These are phyloP conservation scores for Arachis stenosperma DNA, from an alignment of 306 rosid genomes.

Conservation along the genomic window DNA sequence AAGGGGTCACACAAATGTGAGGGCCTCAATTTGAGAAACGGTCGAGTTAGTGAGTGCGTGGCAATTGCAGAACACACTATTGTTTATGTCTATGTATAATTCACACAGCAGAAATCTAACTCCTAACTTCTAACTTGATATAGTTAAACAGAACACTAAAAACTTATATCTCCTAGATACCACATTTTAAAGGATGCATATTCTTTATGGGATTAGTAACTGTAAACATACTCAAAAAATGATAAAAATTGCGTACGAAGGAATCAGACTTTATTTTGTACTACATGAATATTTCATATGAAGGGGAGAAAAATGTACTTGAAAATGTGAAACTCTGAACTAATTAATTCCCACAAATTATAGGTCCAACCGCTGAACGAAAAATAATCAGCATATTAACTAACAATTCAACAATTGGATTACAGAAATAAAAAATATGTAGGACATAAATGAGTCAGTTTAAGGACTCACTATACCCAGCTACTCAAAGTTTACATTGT, in stretches of 20 bases:
- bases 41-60: slow-evolving; percentile 16
- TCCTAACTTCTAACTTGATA: not conserved
- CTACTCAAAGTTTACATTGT: slow-evolving; percentile 3
- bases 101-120: slow-evolving; percentile 4
- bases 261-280: not conserved
- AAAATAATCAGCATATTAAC: not conserved
- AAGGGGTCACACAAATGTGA: slow-evolving; percentile 5
- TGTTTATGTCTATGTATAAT: not conserved
- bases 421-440: not conserved
- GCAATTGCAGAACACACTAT: not conserved
- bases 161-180: too few relatives aligned
- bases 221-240: not conserved
- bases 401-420: not conserved
- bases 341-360: not conserved
- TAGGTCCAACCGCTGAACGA: not conserved
- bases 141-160: slow-evolving; percentile 1
- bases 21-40: slow-evolving; percentile 13
- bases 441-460: not conserved
- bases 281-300: not conserved
- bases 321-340: not conserved
- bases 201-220: slow-evolving; percentile 3
- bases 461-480: slow-evolving; percentile 9
- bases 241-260: not conserved
- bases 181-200: not conserved
- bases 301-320: not conserved